phyloP scores from a whole-genome alignment of 306 rosid genomes.

The Coriaria nepalensis region DNA sequence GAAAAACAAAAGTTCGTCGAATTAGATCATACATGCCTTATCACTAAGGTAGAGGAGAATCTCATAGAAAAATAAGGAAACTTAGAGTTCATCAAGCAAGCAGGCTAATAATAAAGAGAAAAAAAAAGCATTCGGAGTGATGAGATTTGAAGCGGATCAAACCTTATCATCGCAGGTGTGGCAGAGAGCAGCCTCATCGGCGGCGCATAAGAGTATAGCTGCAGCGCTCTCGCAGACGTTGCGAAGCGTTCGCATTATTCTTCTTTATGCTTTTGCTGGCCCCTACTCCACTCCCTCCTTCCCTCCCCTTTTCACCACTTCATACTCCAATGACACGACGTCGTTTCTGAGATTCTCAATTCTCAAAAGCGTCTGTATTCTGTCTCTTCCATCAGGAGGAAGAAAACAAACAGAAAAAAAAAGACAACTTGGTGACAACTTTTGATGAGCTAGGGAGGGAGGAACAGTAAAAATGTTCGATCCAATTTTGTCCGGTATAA shows the following conservation, averaged over 20 bases:
- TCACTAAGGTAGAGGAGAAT: no score
- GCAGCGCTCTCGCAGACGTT: conserved; percentile 36
- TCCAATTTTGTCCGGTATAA: no score
- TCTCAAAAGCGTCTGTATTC: no score
- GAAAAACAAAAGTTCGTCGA: no score
- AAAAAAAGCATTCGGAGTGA: not conserved
- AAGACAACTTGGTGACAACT: no score
- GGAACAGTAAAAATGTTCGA: no score
- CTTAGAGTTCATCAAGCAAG: not conserved
- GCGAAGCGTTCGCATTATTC: conserved; percentile 35
- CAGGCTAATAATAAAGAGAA: not conserved
- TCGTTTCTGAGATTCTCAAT: no score
- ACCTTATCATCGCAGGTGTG: conserved; percentile 37
- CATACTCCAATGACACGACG: not conserved
- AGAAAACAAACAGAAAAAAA: no score
- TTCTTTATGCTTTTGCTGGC: not conserved
- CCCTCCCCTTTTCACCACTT: conserved; percentile 6
- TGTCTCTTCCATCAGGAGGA: no score
- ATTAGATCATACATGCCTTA: not conserved
- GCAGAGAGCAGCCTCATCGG: conserved; percentile 43
- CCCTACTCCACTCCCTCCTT: conserved; percentile 3
- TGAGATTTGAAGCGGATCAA: no score
- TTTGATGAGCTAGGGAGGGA: no score
- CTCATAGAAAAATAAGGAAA: not conserved
- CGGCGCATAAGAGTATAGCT: conserved; percentile 38